phyloP scores from a whole-genome alignment of 805 yeast species.

The Wickerhamomyces xylosicus region DNA sequence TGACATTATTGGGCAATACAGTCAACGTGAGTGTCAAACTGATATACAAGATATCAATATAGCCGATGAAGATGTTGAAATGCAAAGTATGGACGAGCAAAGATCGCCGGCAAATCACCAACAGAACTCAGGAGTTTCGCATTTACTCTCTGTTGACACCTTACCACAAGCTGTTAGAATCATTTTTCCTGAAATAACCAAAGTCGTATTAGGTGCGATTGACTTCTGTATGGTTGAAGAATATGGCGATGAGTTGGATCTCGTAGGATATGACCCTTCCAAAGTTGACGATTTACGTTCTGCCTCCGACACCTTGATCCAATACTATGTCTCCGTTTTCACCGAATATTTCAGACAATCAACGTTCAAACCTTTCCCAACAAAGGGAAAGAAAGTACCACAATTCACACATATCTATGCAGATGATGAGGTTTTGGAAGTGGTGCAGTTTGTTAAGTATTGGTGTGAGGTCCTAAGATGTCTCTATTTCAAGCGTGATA shows the following conservation, averaged over 20 bases:
- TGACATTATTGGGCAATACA: too few species aligned
- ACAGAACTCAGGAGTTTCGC: constrained; percentile 9
- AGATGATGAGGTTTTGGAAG: constrained; percentile 9
- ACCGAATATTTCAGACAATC: constrained; percentile 29
- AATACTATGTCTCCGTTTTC: constrained; percentile 51
- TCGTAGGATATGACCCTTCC: constrained; percentile 33
- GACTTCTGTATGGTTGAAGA: constrained; percentile 40
- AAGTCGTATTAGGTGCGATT: constrained; percentile 33
- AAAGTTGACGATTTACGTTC: constrained; percentile 27
- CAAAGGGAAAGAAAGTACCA: constrained; percentile 20
- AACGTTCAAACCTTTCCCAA: constrained; percentile 12
- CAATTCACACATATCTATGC: constrained; percentile 20
- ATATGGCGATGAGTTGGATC: constrained; percentile 44
- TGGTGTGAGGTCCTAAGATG: constrained; percentile 39
- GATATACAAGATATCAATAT: too few species aligned
- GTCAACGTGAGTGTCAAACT: too few species aligned
- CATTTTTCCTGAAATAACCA: constrained; percentile 32
- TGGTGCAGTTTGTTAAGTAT: constrained; percentile 33
- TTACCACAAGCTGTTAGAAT: constrained; percentile 11
- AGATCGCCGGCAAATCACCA: too few species aligned
- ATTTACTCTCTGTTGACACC: neutral
- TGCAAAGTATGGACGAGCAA: too few species aligned
- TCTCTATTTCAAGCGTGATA: constrained; percentile 29
- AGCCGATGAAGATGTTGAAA: too few species aligned
- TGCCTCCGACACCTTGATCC: constrained; percentile 30